Base-by-base conservation (phyloP, 768 basidiomycete genomes). In the Russula ochroleuca region DNA sequence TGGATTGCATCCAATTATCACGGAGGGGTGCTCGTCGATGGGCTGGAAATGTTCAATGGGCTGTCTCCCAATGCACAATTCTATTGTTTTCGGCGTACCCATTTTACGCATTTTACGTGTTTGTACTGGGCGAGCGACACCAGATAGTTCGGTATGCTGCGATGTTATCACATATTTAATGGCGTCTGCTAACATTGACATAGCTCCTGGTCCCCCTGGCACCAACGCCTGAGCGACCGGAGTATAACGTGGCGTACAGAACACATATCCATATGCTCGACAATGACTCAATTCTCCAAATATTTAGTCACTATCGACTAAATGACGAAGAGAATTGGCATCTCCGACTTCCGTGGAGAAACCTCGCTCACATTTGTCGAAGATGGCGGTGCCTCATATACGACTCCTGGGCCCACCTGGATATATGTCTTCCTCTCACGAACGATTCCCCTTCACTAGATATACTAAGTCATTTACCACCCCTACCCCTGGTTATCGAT, bases 321-420 rank as follows among this genome's bases (percentile, higher is more conserved):
- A 15, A 37, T 3, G 31, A 45, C 10, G 31, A 53, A 38, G 6
- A 43, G 8, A 4, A 11, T 19, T 61, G 59, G 59, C 53, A 61
- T 45, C n/a, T 23, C 31, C 59, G 17, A 19, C 15, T 43, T 17
- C 9, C 14, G 33, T 61, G 59, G 59, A 23, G 51, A 51, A 61
- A 25, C 17, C 50, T 61, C 31, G 43, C 59, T 11, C 59, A 61
- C 10, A 28, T 61, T 11, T 53, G 51, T 37, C 59, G 51, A 37
- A 43, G 17, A 37, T 61, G 59, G 59, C 51, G 51, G n/a, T 19
- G 25, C 35, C 41, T 52, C 33, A 28, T 53, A 28, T 19, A 53
- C 21, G 21, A 15, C 14, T 41, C 41, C 15, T 21, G 31, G 13
- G 5, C 17, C 23, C 13, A 15, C 48, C 48, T 51, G 17, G 28